Evolutionary conservation across 2,329 filamentous ascomycete species (phyloP).

Genomic region (Colletotrichum tofieldiae): DNA sequence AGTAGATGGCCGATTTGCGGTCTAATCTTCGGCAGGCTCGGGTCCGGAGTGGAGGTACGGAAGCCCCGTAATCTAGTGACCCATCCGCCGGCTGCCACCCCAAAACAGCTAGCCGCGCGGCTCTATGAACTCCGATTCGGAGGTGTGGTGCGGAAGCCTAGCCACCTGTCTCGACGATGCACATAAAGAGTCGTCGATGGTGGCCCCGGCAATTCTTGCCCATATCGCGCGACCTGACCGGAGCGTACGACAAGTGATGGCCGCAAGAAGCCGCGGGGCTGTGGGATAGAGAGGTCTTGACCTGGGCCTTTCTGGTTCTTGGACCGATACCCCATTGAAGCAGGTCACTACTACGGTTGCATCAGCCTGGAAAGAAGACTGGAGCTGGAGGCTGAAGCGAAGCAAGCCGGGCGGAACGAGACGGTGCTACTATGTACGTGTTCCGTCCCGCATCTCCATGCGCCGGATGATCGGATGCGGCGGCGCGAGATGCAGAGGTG

Average conservation of each 20-base stretch:
- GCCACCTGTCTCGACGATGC: not conserved
- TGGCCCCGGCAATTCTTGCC: too few relatives aligned
- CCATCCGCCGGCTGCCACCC: not conserved
- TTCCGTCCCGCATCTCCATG: not conserved
- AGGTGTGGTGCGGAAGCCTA: not conserved
- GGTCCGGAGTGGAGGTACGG: not conserved
- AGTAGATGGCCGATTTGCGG: not conserved
- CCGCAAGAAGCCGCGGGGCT: not conserved
- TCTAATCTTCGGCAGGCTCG: not conserved
- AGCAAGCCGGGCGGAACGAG: not conserved
- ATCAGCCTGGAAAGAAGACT: not conserved
- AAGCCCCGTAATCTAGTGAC: not conserved
- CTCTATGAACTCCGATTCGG: not conserved
- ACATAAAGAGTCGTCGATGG: too few relatives aligned
- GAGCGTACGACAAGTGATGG: not conserved
- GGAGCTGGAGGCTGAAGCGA: slow-evolving; percentile 8
- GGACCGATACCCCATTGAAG: not conserved
- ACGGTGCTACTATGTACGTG: not conserved
- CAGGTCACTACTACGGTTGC: not conserved
- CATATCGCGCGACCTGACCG: not conserved
- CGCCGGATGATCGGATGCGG: slow-evolving; percentile 17
- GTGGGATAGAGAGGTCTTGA: not conserved
- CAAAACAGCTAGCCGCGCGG: not conserved
- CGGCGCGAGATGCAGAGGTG: not conserved
- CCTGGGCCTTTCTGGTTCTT: not conserved